Base-by-base conservation (phyloP, 805 yeast species). In the Lachancea fermentati region DNA sequence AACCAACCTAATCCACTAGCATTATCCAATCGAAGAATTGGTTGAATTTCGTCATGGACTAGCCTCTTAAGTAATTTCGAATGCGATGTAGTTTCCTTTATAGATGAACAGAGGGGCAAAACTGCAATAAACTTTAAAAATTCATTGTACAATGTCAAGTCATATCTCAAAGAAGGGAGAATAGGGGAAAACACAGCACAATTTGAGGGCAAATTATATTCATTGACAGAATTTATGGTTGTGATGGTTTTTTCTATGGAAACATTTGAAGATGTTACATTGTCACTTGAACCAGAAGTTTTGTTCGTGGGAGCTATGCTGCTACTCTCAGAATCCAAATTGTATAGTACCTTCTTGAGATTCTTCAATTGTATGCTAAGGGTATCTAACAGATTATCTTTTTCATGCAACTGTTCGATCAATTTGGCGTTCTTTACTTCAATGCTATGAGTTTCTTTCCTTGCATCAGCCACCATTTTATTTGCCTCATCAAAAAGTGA, bases 401-500 rank as follows among this genome's bases (percentile, higher is more conserved):
- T 80, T 57, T 87, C 96, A 28, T 69, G 72, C 28, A 85, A 55
- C n/a, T 73, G 73, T 4, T 65, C 68, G 1, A 66, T 51, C 35
- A 84, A 57, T 47, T 73, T 78, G 25, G 72, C 64, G 50, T 83
- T 83, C 48, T 79, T 76, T 36, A 75, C 61, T 50, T 79, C 78
- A 45, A 69, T 69, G 25, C 75, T 77, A 54, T 79, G 72, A 4
- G 80, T 74, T 42, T 81, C 83, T 39, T 77, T 70, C 44, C 85
- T 76, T 0, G 95, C 95, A 46, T 79, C 76, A 36, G 82, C 77
- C 5, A 86, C 96, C 85, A 85, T 85, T 36, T 73, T 72, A 56
- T 86, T 86, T 11, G 96, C 96, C 55, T 87, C 93, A 46, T 77
- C 82, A 55, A 86, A 86, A 24, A 86, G 63, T 1, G 88, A 77